Conservation (phyloP, 2,329 filamentous ascomycete genomes). For the Hortaea sp. region DNA sequence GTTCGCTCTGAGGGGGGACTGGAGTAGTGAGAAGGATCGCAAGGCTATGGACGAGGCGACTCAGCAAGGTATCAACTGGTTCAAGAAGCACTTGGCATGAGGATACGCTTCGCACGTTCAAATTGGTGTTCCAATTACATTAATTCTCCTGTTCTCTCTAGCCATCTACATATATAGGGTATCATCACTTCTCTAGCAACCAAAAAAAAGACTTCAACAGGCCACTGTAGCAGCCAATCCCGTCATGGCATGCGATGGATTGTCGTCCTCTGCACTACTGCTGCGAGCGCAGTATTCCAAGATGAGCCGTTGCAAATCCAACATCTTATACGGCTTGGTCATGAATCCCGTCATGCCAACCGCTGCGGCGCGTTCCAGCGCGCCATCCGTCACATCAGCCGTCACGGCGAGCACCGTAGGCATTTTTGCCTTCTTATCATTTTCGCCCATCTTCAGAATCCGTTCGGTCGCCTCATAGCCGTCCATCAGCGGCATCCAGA, state of each 20-base stretch:
- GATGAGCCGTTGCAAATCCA: constrained; percentile 53
- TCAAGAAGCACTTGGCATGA: constrained; percentile 9
- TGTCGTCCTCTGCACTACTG: background rate
- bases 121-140: too few species aligned
- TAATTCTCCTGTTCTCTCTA: too few species aligned
- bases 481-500: constrained; percentile 69
- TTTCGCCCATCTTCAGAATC: constrained; percentile 45
- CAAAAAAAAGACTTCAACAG: too few species aligned
- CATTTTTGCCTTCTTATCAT: background rate
- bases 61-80: constrained; percentile 19
- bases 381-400: constrained; percentile 56
- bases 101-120: background rate
- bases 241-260: too few species aligned
- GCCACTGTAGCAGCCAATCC: too few species aligned
- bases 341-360: constrained; percentile 60
- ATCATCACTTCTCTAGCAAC: too few species aligned
- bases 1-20: constrained; percentile 34
- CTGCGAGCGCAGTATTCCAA: constrained; percentile 32
- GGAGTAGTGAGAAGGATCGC: constrained; percentile 35
- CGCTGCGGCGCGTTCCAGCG: constrained; percentile 48
- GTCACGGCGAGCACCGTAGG: constrained; percentile 52
- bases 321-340: constrained; percentile 57
- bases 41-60: constrained; percentile 38
- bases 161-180: too few species aligned
- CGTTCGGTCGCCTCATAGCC: constrained; percentile 58